Evolutionary conservation across 345 rosid species (phyloP).

Genomic region (Zanthoxylum bungeanum): DNA sequence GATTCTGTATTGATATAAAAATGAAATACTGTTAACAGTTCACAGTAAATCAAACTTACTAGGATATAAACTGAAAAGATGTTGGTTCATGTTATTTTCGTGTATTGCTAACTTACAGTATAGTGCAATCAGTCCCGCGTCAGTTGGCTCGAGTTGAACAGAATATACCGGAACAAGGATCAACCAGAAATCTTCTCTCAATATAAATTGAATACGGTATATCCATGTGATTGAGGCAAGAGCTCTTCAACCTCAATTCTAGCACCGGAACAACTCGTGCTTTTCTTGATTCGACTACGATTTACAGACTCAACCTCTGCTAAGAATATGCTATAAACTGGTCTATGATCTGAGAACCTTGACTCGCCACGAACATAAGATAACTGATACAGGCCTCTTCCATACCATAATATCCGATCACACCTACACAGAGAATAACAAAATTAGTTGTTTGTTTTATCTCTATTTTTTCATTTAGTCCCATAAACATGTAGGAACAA

Average conservation of each 20-base stretch:
- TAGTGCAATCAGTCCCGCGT: background rate
- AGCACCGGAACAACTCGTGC: slow-evolving; percentile 62
- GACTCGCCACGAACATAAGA: slow-evolving; percentile 99
- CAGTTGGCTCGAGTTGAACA: background rate
- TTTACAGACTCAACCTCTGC: slow-evolving; percentile 84
- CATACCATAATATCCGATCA: slow-evolving; percentile 97
- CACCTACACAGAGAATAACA: slow-evolving; percentile 53
- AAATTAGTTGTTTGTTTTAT: background rate
- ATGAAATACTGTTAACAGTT: slow-evolving; percentile 15
- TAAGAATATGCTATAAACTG: slow-evolving; percentile 75
- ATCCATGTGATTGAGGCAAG: slow-evolving; percentile 61
- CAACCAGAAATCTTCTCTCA: slow-evolving; percentile 24
- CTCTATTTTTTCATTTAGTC: background rate
- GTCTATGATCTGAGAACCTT: slow-evolving; percentile 96
- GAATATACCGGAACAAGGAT: slow-evolving; percentile 6
- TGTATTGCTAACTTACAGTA: slow-evolving; percentile 7
- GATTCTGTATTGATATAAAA: background rate
- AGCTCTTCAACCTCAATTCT: slow-evolving; percentile 89
- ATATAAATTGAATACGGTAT: slow-evolving; percentile 41
- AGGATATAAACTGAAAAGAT: slow-evolving; percentile 6
- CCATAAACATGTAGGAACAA: background rate
- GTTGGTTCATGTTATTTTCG: background rate
- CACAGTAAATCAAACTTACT: background rate
- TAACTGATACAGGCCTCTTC: slow-evolving; percentile 73
- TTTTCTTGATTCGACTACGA: slow-evolving; percentile 57